These are phyloP conservation scores for Colletotrichum sp. DNA, from an alignment of 2,329 filamentous ascomycete species.

Conservation along the genomic window DNA sequence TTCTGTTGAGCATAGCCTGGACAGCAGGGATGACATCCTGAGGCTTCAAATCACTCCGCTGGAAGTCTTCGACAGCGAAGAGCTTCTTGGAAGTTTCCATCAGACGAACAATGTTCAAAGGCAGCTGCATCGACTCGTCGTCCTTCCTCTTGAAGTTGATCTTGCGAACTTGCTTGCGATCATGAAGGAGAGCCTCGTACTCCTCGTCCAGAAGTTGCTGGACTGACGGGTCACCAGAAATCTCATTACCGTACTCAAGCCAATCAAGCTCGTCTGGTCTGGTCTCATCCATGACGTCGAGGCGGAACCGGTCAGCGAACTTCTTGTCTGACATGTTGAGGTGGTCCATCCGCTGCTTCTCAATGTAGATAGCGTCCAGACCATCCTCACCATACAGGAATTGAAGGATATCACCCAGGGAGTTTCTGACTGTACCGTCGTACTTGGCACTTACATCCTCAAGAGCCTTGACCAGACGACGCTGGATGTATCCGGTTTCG, in stretches of 20 bases:
- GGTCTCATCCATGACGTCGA: conserved; percentile 80
- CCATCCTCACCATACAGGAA: conserved; percentile 99
- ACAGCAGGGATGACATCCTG: conserved; percentile 85
- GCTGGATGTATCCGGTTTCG: conserved; percentile 98
- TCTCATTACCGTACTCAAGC: conserved; percentile 85
- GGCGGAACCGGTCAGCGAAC: conserved; percentile 81
- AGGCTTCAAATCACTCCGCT: conserved; percentile 88
- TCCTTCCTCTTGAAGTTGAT: conserved; percentile 73
- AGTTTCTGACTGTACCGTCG: conserved; percentile 96
- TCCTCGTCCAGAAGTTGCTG: conserved; percentile 89
- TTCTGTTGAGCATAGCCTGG: conserved; percentile 72
- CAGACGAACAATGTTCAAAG: conserved; percentile 89
- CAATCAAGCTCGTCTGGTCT: conserved; percentile 65
- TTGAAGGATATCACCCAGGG: conserved; percentile 92
- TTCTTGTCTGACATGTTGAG: conserved; percentile 79
- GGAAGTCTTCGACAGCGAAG: conserved; percentile 86
- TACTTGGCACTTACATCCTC: conserved; percentile 98
- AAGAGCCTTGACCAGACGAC: conserved; percentile 95
- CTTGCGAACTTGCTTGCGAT: conserved; percentile 75
- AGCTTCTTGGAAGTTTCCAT: conserved; percentile 89
- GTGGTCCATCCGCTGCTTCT: conserved; percentile 88
- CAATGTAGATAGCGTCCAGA: conserved; percentile 90
- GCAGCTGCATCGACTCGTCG: conserved; percentile 87
- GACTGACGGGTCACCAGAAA: conserved; percentile 84
- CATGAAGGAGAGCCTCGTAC: conserved; percentile 77